Evolutionary conservation across 805 yeast species (phyloP).

Genomic region (Wickerhamiella dianesei): DNA sequence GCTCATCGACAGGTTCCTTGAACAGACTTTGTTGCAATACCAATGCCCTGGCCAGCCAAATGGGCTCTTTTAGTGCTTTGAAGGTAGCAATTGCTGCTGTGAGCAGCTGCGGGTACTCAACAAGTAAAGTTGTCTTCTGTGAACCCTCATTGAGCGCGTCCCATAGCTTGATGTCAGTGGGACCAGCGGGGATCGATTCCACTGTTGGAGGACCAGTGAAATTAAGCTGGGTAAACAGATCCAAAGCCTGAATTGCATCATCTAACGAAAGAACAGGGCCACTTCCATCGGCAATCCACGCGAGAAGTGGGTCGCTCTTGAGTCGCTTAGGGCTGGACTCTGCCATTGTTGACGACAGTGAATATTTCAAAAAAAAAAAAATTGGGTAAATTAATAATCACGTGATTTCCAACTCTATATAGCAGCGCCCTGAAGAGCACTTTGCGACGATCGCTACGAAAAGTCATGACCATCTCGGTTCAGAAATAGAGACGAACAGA

Average conservation of each 20-base stretch:
- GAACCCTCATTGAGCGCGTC: slow-evolving; percentile 44
- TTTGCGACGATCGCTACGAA: no score
- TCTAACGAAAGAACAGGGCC: slow-evolving; percentile 1
- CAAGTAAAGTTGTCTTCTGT: slow-evolving; percentile 53
- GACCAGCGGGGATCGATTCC: background rate
- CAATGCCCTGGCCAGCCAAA: slow-evolving; percentile 26
- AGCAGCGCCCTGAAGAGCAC: no score
- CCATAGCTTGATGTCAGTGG: slow-evolving; percentile 21
- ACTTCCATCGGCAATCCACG: background rate
- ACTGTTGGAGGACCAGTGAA: slow-evolving; percentile 61
- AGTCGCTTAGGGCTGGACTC: background rate
- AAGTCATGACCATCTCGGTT: no score
- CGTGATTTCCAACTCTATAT: no score
- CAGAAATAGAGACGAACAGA: no score
- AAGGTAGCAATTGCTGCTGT: slow-evolving; percentile 33
- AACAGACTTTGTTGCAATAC: slow-evolving; percentile 26
- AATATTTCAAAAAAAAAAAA: background rate
- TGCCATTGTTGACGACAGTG: background rate
- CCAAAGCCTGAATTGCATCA: slow-evolving; percentile 26
- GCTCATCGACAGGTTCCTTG: slow-evolving; percentile 16
- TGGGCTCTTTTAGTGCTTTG: slow-evolving; percentile 28
- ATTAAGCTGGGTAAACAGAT: slow-evolving; percentile 59
- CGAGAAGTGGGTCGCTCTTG: background rate
- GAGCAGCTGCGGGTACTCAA: slow-evolving; percentile 37
- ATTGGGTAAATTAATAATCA: no score